A percentile compares a stretch with the other conserved stretches of the same genome.
phyloP scores from a whole-genome alignment of 1,284 basidiomycete genomes.

The Irpex sp. region DNA sequence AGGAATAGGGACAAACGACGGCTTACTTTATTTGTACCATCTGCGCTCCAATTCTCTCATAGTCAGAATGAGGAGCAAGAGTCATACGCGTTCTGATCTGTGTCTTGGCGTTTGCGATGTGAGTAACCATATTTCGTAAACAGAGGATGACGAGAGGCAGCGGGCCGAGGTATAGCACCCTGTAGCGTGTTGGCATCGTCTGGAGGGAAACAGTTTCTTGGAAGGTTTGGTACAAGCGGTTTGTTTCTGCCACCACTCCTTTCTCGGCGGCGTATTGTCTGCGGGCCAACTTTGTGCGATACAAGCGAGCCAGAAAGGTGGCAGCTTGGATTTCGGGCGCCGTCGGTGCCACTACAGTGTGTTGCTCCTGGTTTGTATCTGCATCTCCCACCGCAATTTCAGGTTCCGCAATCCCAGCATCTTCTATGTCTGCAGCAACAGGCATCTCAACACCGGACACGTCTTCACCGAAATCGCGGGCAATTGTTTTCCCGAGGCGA shows the following conservation, averaged over 20 bases:
- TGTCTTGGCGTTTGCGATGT: slow-evolving; percentile 39
- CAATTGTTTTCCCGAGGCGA: too few relatives aligned
- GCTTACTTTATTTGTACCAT: slow-evolving; percentile 32
- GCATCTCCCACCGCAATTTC: background rate
- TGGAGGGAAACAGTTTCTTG: slow-evolving; percentile 13
- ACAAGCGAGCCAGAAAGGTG: background rate
- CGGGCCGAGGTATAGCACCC: slow-evolving; percentile 54
- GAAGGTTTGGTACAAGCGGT: background rate
- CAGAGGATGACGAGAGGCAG: slow-evolving; percentile 57
- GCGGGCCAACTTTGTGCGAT: background rate
- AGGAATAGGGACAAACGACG: too few relatives aligned
- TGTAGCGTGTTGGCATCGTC: slow-evolving; percentile 43
- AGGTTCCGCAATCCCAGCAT: background rate
- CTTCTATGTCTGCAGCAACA: too few relatives aligned
- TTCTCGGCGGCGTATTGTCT: background rate
- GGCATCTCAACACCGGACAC: background rate
- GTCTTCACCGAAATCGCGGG: too few relatives aligned
- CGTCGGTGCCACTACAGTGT: background rate
- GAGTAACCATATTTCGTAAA: slow-evolving; percentile 44
- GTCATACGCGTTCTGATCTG: slow-evolving; percentile 41
- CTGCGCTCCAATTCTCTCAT: slow-evolving; percentile 42
- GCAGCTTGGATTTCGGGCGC: background rate
- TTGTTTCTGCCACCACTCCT: background rate
- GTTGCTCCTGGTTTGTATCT: background rate
- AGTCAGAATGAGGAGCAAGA: slow-evolving; percentile 35